Evolutionary conservation across 805 yeast species (phyloP), one percentile per base, ranked within the genome.

Genomic region (Spathaspora hagerdaliae): DNA sequence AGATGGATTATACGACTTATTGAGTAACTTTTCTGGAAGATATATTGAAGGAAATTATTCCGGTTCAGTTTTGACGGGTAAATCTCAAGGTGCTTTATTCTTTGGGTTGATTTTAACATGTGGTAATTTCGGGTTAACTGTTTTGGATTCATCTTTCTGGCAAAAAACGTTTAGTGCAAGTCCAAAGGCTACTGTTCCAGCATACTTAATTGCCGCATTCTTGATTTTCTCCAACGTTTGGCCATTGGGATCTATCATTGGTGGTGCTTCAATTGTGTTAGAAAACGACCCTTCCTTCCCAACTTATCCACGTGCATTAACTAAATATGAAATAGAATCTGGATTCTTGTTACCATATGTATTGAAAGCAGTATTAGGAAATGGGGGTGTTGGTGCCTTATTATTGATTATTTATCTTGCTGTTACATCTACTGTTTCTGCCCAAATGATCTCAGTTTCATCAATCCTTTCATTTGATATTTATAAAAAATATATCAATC

Each of bases 391-490:
- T 34, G 71, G 65, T 12, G 69, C 62, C 9, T 48, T 59, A 31
- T 52, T 69, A 26, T 53, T 69, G 34, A 57, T 67, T 39, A 55
- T 69, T 27, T 69, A 65, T 49, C 57, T 68, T 46, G 69, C 73
- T 2, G 73, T 69, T 27, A 69, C 74, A 9, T 67, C 73, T n/a
- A 65, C 74, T 4, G 67, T 65, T 13, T 62, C 69, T 43, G 71
- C 74, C 6, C 69, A 69, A 50, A 52, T 69, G 63, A 64, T 69
- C 36, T 66, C 73, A 2, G 73, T 67, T 27, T 61, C 69, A 44
- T 60, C 69, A 43, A 66, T 69, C 46, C 49, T 74, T 36, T 72
- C 79, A 2, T 75, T 70, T 51, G 81, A 75, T 55, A 64, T 74
- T 45, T 75, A 67, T 59, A 66, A 71, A 63, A 69, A 59, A 41